Base-by-base conservation (phyloP, 805 yeast species). In the Lipomyces chichibuensis region DNA sequence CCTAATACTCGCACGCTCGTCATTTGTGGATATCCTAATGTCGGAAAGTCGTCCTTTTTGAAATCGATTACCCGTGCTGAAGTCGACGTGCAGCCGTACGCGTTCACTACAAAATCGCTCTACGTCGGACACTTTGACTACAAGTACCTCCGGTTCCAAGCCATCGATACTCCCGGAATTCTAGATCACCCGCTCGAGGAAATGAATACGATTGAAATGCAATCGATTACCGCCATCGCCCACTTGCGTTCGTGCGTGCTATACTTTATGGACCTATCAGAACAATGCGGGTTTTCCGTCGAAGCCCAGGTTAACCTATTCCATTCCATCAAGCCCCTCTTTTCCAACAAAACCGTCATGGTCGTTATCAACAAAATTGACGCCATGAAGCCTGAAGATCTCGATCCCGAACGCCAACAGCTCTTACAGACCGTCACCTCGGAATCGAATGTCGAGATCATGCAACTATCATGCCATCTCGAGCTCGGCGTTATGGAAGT, bases 201-300 rank as follows among this genome's bases (percentile, higher is more conserved):
- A 79, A 95, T 95, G 99, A 95, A 95, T 84, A 95, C 95, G 81
- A 95, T 95, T 80, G 99, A 95, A 83, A 95, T 95, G 99, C 99
- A 95, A 83, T 90, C 97, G 60, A 95, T 95, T 76, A 95, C 95
- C 76, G 99, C 99, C 69, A 92, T 95, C 84, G 99, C 99, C 43
- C 99, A 95, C 81, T 86, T 95, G 80, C 87, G 98, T 78, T 93
- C 98, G 35, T 91, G 98, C 79, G 97, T 95, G 57, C 81, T 95
- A 76, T 95, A 95, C 82, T 95, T 95, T 78, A 95, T 95, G 99
- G 99, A 95, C 84, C 84, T 94, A 74, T 91, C 97, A 43, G 99
- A 95, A 83, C 98, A 94, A 85, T 95, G 99, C 87, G 99, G 99
- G 60, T 95, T 94, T 83, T 88, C 97, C 27, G 87, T 95, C 72